Base-by-base conservation (phyloP, 108 stramenopile genomes). In the Fragilaria crotonensis region DNA sequence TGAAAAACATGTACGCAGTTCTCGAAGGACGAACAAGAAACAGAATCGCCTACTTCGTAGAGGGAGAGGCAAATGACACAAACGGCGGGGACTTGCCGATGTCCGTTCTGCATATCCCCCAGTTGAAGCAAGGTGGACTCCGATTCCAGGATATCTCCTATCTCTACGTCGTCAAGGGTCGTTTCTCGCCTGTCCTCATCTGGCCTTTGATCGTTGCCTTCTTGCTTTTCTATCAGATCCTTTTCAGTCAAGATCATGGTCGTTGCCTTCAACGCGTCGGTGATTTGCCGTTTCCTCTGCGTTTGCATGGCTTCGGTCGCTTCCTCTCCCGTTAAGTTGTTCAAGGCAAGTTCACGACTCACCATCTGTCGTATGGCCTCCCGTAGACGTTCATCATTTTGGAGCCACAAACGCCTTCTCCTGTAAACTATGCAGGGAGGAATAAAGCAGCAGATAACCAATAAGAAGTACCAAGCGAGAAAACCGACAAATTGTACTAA, bases 391-490 rank as follows among this genome's bases (percentile, higher is more conserved):
- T 7, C 7, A 9, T 49, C 48, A 11, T 46, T 1, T 3, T 25
- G 33, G 5, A 5, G 22, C 7, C 20, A 19, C 20, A 9, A 21
- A 3, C 79, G 61, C 21, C 79, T 69, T 57, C 79, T 51, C 11
- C 81, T 74, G 58, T 76, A 83, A 21, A 78, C 81, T 36, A 72
- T 81, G 28, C 63, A 67, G n/a, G 83, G 80, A 47, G 87, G 87
- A 0, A 85, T 48, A 33, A 89, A 33, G 62, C 87, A 89, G 59
- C 87, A 89, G 4, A 79, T 25, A 9, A 89, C 65, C 46, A 89
- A 48, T 23, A 79, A 78, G 30, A 76, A 30, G 48, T 89, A 89
- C 87, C 83, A 89, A 22, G 71, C 32, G 20, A 82, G 33, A 58
- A 85, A 89, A 54, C 75, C 73, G 14, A 81, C 63, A 71, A 84